Evolutionary conservation across 2,329 filamentous ascomycete genomes (phyloP).

Genomic region (Penicillium occitanis): DNA sequence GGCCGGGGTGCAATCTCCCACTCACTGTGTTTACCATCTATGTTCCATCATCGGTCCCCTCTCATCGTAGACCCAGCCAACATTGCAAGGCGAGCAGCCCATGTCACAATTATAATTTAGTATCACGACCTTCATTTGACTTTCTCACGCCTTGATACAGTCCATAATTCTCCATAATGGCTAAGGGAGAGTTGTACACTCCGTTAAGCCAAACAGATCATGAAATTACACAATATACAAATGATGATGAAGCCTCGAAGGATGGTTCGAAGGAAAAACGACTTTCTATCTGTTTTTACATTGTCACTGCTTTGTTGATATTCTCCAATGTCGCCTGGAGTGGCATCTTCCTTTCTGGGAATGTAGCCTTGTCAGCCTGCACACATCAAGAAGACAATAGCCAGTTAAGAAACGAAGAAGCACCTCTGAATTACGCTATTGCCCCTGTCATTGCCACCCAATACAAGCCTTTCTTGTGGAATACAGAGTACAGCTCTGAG

Average conservation of each 20-base stretch:
- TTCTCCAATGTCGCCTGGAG: not conserved
- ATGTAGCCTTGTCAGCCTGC: not conserved
- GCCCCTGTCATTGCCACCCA: not conserved
- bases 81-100: not conserved
- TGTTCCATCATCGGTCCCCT: not conserved
- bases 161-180: not conserved
- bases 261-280: not conserved
- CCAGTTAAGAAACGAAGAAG: not conserved
- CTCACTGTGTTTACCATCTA: not conserved
- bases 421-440: not conserved
- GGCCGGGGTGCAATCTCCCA: not conserved
- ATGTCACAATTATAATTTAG: no score
- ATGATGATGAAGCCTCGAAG: not conserved
- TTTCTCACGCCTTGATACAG: not conserved
- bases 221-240: not conserved
- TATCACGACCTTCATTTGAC: not conserved
- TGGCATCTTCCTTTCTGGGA: not conserved
- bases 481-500: constrained; percentile 3
- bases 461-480: constrained; percentile 11
- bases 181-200: not conserved
- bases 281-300: not conserved
- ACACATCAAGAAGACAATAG: not conserved
- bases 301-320: not conserved
- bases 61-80: not conserved
- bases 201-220: not conserved